phyloP scores from a whole-genome alignment of 108 stramenopile species.

The Skeletonema marinoi region DNA sequence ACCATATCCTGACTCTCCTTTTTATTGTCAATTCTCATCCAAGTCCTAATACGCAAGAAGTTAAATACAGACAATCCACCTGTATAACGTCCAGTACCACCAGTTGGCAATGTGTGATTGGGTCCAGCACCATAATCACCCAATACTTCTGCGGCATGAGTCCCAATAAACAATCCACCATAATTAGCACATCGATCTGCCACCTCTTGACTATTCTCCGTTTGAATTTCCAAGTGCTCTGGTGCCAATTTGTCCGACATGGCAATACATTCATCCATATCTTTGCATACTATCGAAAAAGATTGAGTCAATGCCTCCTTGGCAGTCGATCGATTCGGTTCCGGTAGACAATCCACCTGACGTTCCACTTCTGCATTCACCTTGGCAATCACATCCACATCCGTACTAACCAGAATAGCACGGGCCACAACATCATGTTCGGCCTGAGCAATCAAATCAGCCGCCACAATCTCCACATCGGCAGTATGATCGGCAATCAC shows the following conservation, averaged over 20 bases:
- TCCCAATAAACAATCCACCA: slow-evolving; percentile 96
- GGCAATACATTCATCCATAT: slow-evolving; percentile 84
- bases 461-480: slow-evolving; percentile 91
- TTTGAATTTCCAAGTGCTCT: slow-evolving; percentile 98
- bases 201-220: slow-evolving; percentile 74
- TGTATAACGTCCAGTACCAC: slow-evolving; percentile 97
- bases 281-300: slow-evolving; percentile 84
- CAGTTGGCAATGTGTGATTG: slow-evolving; percentile 98
- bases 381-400: slow-evolving; percentile 56
- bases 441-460: slow-evolving; percentile 98
- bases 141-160: slow-evolving; percentile 94
- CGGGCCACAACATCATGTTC: slow-evolving; percentile 98
- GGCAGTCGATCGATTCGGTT: slow-evolving; percentile 89
- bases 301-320: slow-evolving; percentile 74
- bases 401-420: slow-evolving; percentile 87
- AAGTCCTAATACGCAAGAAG: slow-evolving; percentile 96
- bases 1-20: slow-evolving; percentile 79
- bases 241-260: slow-evolving; percentile 93
- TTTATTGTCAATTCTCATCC: slow-evolving; percentile 89
- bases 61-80: slow-evolving; percentile 97
- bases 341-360: slow-evolving; percentile 84
- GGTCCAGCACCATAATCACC: slow-evolving; percentile 99
- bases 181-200: slow-evolving; percentile 84
- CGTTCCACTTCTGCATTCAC: slow-evolving; percentile 72
- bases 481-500: slow-evolving; percentile 96